Conservation (phyloP, 2,329 filamentous ascomycete species). For the Teratosphaeria gauchensis region DNA sequence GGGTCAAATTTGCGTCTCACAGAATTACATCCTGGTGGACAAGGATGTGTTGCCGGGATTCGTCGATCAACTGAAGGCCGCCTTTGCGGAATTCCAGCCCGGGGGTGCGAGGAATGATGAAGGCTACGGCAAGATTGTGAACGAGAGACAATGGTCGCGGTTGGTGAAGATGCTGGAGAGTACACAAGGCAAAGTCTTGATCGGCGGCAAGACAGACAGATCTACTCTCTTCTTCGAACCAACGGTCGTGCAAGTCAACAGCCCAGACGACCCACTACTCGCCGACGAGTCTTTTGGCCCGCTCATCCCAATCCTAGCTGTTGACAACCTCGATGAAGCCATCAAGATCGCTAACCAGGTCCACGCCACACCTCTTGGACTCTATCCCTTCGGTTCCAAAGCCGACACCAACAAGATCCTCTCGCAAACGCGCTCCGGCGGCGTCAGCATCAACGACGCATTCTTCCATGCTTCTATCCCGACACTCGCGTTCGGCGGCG, state of each 20-base stretch:
- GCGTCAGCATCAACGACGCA: slow-evolving; percentile 44
- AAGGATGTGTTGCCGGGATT: slow-evolving; percentile 45
- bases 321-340: slow-evolving; percentile 73
- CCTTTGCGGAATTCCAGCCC: slow-evolving; percentile 71
- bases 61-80: slow-evolving; percentile 60
- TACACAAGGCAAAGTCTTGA: slow-evolving; percentile 70
- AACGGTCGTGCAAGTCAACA: slow-evolving; percentile 78
- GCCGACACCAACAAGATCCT: slow-evolving; percentile 60
- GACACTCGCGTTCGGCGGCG: slow-evolving; percentile 70
- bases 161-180: slow-evolving; percentile 87
- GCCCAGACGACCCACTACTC: slow-evolving; percentile 66
- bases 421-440: slow-evolving; percentile 40
- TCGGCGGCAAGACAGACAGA: slow-evolving; percentile 78
- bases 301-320: slow-evolving; percentile 73
- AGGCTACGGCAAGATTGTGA: slow-evolving; percentile 74
- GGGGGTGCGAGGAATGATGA: slow-evolving; percentile 66
- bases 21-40: slow-evolving; percentile 87
- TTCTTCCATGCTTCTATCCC: slow-evolving; percentile 63
- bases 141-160: slow-evolving; percentile 66
- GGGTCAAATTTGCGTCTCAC: slow-evolving; percentile 84
- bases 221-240: slow-evolving; percentile 77
- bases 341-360: slow-evolving; percentile 72
- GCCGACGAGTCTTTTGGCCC: slow-evolving; percentile 84
- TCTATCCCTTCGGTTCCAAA: slow-evolving; percentile 79
- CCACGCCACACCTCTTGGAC: slow-evolving; percentile 70